phyloP scores from a whole-genome alignment of 139 green algal species.

The Chlorella sorokiniana region DNA sequence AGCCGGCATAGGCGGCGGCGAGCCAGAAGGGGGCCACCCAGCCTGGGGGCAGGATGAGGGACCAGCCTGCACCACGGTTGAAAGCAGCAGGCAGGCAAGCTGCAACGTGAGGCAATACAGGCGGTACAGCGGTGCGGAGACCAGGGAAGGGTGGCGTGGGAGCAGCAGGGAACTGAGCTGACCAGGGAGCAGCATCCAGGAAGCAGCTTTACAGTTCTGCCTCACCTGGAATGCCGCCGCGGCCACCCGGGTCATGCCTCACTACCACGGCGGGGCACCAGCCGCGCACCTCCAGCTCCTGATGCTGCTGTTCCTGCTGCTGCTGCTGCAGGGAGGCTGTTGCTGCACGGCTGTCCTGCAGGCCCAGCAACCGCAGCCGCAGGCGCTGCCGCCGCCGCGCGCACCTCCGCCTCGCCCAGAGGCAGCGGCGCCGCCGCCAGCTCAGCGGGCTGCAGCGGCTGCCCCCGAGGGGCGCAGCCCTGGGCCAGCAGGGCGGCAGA shows the following conservation, averaged over 20 bases:
- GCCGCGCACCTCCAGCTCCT: not conserved
- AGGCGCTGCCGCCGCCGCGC: not conserved
- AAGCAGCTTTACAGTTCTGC: not conserved
- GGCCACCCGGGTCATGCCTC: not conserved
- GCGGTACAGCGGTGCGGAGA: not conserved
- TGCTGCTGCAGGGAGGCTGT: not conserved
- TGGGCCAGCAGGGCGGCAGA: constrained; percentile 6
- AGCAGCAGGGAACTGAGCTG: not conserved
- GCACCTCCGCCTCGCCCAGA: not conserved
- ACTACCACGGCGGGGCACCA: constrained; percentile 38
- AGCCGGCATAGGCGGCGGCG: constrained; percentile 38
- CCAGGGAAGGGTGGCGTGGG: not conserved
- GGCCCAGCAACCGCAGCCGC: constrained; percentile 22
- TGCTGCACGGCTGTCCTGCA: not conserved
- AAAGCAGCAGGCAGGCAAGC: not conserved
- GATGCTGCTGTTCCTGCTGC: not conserved
- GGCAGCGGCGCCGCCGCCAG: not conserved
- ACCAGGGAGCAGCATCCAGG: not conserved
- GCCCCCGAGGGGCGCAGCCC: not conserved
- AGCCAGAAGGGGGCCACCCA: constrained; percentile 60
- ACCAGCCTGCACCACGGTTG: constrained; percentile 59
- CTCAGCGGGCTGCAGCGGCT: not conserved
- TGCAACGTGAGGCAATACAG: too few species aligned
- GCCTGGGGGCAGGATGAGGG: constrained; percentile 57
- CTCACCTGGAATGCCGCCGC: constrained; percentile 1